Base-by-base conservation (phyloP, 352 stramenopile species). In the Phytophthora rubi region DNA sequence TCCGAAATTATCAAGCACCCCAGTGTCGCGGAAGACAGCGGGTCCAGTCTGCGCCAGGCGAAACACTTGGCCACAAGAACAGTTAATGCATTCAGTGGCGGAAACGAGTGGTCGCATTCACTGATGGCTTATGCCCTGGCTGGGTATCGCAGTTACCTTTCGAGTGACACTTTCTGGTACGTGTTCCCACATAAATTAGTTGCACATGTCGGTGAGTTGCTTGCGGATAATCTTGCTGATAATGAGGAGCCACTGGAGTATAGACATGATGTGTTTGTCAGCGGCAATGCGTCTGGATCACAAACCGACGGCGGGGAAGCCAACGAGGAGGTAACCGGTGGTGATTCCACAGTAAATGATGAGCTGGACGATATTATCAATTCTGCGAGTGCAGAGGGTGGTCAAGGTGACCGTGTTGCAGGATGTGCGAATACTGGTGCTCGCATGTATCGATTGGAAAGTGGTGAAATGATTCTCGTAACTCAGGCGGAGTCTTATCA, bases 1-100 rank as follows among this genome's bases (percentile, higher is more conserved):
- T n/a, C 12, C 13, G 33, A 66, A 9, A 59, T 66, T 18, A 6
- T 53, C 1, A 62, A 62, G 26, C 62, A 51, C 8, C 61, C 61
- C 2, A 68, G 60, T 39, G 42, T 56, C 6, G 52, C 28, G 0
- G 60, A 55, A 2, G 49, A 60, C n/a, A 68, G 60, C 23, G 61
- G 53, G 12, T 48, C 61, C 0, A 18, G 18, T 3, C 3, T 55
- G 13, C 30, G 53, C n/a, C 53, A 57, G 18, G 61, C 53, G 0
- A 68, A 62, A 9, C 28, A 53, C 45, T 53, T 59, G 4, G 59
- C 59, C 2, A 66, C 59, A 6, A 53, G 59, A 2, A 68, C 44
- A 4, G 61, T 68, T 1, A 58, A 68, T 33, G 61, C 61, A 13
- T 62, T 68, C 12, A 68, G 26, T 15, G 61, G 53, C 0, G 61